phyloP scores from a whole-genome alignment of 2,329 filamentous ascomycete genomes.

The Harringtonia lauricola region DNA sequence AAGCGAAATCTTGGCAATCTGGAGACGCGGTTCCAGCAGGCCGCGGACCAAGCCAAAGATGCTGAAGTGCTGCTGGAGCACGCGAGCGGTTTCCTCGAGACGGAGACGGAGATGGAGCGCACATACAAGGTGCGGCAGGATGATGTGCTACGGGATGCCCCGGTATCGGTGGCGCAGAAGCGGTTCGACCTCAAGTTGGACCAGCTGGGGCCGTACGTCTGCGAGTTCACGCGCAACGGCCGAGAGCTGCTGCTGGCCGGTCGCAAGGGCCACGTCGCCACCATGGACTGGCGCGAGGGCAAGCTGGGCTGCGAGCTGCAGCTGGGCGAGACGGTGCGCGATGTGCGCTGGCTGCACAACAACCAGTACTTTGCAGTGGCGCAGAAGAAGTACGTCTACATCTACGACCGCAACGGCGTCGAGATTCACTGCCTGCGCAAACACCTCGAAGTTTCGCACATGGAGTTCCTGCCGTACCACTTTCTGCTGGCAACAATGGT shows the following conservation, averaged over 20 bases:
- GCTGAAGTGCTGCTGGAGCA: conserved; percentile 91
- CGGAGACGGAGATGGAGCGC: conserved; percentile 77
- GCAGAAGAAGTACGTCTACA: conserved; percentile 94
- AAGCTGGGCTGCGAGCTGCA: conserved; percentile 82
- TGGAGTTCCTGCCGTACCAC: conserved; percentile 95
- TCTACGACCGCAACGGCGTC: conserved; percentile 84
- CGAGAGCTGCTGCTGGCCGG: conserved; percentile 76
- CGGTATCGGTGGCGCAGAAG: conserved; percentile 80
- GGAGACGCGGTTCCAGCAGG: conserved; percentile 74
- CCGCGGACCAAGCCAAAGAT: conserved; percentile 78
- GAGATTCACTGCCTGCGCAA: conserved; percentile 87
- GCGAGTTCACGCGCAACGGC: conserved; percentile 85
- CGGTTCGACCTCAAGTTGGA: conserved; percentile 81
- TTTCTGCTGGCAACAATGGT: conserved; percentile 83
- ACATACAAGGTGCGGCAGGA: conserved; percentile 90
- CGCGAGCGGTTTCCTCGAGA: conserved; percentile 71
- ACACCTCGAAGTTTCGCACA: conserved; percentile 81
- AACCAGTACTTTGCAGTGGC: conserved; percentile 91
- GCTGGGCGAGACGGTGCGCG: conserved; percentile 78
- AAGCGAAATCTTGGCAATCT: conserved; percentile 67
- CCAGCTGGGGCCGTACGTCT: conserved; percentile 73
- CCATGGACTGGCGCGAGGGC: conserved; percentile 91
- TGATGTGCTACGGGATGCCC: conserved; percentile 66
- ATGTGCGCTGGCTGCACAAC: conserved; percentile 88
- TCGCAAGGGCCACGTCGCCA: conserved; percentile 87